Evolutionary conservation across 176 grass and related monocot genomes (phyloP).

Genomic region (Phoenix roebelenii): DNA sequence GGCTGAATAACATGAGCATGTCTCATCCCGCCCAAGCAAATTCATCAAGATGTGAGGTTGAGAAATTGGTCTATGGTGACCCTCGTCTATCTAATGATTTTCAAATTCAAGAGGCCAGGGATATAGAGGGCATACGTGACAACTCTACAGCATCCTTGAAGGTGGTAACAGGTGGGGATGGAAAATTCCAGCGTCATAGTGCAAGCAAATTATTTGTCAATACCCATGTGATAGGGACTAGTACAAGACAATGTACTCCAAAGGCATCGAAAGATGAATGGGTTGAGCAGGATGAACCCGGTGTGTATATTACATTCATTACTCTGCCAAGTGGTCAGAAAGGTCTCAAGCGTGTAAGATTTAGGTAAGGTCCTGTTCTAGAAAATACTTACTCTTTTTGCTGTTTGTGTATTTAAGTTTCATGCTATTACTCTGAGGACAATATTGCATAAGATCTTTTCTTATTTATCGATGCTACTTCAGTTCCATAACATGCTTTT

Average conservation of each 20-base stretch:
- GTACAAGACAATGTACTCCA: background rate
- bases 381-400: background rate
- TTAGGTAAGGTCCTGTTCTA: conserved; percentile 43
- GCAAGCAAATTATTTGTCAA: conserved; percentile 16
- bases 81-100: background rate
- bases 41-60: background rate
- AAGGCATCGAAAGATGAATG: conserved; percentile 16
- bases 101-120: too few relatives aligned
- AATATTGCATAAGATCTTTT: too few relatives aligned
- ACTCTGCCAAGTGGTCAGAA: conserved; percentile 37
- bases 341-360: conserved; percentile 62
- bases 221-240: background rate
- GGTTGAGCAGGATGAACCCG: conserved; percentile 64
- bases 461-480: background rate
- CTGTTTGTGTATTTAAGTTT: background rate
- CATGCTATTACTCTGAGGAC: background rate
- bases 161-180: conserved; percentile 1
- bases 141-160: conserved; percentile 15
- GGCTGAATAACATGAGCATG: conserved; percentile 2
- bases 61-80: conserved; percentile 23
- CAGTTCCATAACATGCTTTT: background rate
- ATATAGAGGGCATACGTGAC: too few relatives aligned
- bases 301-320: conserved; percentile 59
- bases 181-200: conserved; percentile 12
- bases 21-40: conserved; percentile 14